A percentile compares a stretch with the other conserved stretches of the same genome.
These are phyloP conservation scores for Fusarium sp. DNA, from an alignment of 2,329 filamentous ascomycete genomes.

Conservation along the genomic window DNA sequence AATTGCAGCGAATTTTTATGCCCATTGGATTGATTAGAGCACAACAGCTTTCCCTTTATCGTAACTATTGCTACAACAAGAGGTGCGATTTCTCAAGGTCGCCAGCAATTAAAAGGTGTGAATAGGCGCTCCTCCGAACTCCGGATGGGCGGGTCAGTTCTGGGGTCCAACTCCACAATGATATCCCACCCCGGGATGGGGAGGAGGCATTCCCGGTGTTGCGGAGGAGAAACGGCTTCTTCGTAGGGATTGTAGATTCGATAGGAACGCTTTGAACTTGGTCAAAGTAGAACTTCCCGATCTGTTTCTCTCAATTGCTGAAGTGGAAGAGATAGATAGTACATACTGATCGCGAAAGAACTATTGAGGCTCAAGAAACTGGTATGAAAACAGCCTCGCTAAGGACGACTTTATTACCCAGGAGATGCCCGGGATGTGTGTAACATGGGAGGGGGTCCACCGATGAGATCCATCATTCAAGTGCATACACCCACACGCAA, in stretches of 20 bases:
- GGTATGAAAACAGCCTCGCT: conserved; percentile 26
- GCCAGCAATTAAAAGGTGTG: conserved; percentile 27
- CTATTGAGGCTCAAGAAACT: conserved; percentile 29
- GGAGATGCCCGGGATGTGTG: conserved; percentile 30
- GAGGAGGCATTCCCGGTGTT: conserved; percentile 41
- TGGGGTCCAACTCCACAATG: conserved; percentile 30
- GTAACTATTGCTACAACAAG: neutral
- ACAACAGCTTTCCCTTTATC: neutral
- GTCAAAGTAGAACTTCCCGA: neutral
- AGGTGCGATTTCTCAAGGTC: conserved; percentile 17
- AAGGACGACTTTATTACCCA: conserved; percentile 14
- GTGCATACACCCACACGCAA: conserved; percentile 14
- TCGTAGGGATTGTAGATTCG: neutral
- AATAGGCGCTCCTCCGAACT: conserved; percentile 44
- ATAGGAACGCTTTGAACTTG: neutral
- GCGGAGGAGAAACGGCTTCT: conserved; percentile 35
- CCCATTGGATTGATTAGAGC: neutral
- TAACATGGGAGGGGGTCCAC: conserved; percentile 33
- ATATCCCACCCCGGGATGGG: conserved; percentile 45
- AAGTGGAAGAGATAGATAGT: neutral
- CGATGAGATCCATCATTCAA: conserved; percentile 37
- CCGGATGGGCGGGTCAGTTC: conserved; percentile 44
- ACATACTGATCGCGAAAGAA: conserved; percentile 4
- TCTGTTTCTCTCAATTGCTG: neutral
- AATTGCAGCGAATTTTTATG: neutral